Evolutionary conservation across 2,329 filamentous ascomycete genomes (phyloP).

Genomic region (Hortaea werneckii): DNA sequence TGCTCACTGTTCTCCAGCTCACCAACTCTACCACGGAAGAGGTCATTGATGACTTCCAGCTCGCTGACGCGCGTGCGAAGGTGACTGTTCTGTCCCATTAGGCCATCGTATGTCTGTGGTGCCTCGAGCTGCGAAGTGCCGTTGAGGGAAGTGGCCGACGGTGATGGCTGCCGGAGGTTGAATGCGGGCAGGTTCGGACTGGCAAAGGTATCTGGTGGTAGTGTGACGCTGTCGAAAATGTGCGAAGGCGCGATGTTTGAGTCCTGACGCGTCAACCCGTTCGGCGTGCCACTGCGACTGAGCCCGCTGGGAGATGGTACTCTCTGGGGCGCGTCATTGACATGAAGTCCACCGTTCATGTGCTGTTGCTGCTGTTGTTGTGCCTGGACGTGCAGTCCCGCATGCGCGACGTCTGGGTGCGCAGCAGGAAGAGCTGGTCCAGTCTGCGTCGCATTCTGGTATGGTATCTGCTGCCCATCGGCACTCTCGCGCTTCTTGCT

Average conservation of each 20-base stretch:
- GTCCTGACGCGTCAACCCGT: slow-evolving; percentile 48
- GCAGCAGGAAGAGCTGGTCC: slow-evolving; percentile 19
- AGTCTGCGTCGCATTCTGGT: background rate
- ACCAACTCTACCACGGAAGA: slow-evolving; percentile 57
- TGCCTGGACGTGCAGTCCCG: background rate
- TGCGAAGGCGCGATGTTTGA: slow-evolving; percentile 63
- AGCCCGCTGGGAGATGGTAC: slow-evolving; percentile 40
- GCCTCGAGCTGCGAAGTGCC: slow-evolving; percentile 50
- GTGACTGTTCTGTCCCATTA: slow-evolving; percentile 69
- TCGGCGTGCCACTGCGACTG: slow-evolving; percentile 69
- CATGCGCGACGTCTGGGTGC: slow-evolving; percentile 8
- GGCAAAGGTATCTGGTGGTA: slow-evolving; percentile 62
- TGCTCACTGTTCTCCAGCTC: slow-evolving; percentile 69
- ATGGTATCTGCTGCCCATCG: slow-evolving; percentile 9
- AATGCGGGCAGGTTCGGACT: slow-evolving; percentile 37
- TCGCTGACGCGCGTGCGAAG: slow-evolving; percentile 94
- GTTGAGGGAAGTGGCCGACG: slow-evolving; percentile 47
- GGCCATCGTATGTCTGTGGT: slow-evolving; percentile 63
- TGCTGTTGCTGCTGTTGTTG: slow-evolving; percentile 4
- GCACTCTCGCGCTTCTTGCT: slow-evolving; percentile 49
- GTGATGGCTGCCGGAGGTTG: slow-evolving; percentile 44
- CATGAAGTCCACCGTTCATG: background rate
- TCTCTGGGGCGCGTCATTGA: slow-evolving; percentile 1
- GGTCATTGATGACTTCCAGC: slow-evolving; percentile 79
- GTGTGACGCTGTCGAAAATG: slow-evolving; percentile 60